phyloP scores from a whole-genome alignment of 495 filamentous ascomycete genomes.

The Paragyromitra xinjiangensis region DNA sequence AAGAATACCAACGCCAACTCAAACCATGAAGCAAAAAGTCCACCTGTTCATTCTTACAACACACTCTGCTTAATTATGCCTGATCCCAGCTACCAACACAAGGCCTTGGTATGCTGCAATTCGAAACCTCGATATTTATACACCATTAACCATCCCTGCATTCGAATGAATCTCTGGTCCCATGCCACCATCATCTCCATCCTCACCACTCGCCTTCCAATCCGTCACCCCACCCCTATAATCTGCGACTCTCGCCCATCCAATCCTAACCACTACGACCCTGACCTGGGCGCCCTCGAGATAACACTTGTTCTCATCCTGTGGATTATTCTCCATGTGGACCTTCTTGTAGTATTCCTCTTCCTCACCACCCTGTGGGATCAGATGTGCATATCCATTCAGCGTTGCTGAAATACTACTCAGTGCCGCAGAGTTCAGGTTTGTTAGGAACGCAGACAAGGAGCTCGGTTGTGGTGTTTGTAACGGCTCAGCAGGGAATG shows the following conservation, averaged over 20 bases:
- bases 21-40: conserved; percentile 1
- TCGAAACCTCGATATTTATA: background rate
- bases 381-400: conserved; percentile 79
- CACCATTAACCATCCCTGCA: conserved; percentile 30
- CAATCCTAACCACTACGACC: conserved; percentile 69
- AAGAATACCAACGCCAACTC: conserved; percentile 18
- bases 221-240: conserved; percentile 72
- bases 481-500: conserved; percentile 21
- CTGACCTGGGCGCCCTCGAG: conserved; percentile 64
- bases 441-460: conserved; percentile 81
- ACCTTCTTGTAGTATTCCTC: conserved; percentile 80
- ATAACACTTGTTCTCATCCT: conserved; percentile 55
- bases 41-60: background rate
- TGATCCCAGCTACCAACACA: background rate
- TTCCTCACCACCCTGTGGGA: conserved; percentile 76
- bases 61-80: background rate
- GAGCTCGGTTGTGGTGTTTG: conserved; percentile 67
- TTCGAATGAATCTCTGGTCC: conserved; percentile 28
- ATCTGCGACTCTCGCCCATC: conserved; percentile 69
- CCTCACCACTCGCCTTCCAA: conserved; percentile 62
- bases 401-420: conserved; percentile 94
- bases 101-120: background rate
- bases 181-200: conserved; percentile 45
- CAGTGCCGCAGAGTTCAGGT: conserved; percentile 86
- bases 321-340: conserved; percentile 85